Evolutionary conservation across 345 rosid genomes (phyloP), one percentile per base, ranked within the genome.

Genomic region (Citrus maxima): DNA sequence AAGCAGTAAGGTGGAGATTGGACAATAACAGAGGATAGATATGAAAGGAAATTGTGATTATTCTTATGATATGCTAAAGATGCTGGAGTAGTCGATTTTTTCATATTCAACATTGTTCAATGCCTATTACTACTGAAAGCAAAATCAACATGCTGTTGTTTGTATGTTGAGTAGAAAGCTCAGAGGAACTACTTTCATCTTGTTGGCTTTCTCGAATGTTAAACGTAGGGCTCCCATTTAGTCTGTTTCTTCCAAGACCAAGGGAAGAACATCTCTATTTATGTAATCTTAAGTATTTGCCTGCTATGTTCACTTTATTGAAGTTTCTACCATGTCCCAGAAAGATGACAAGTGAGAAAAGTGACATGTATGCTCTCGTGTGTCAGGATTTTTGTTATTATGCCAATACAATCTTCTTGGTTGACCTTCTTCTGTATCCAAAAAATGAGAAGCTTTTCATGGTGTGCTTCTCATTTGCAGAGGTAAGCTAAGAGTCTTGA

Each of bases 381-480:
- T 87, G 72, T 35, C 87, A 95, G 98, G 99, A 95, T 81, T 95
- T 95, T 81, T 95, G 99, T 86, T 95, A 95, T 82, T 95, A 93
- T 80, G 99, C 99, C 81, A 95, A 95, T 58, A 93, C 97, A 64
- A 95, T 95, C 78, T 95, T 95, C 90, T 87, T 92, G 95, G 80
- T 95, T 56, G 89, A 90, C 76, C 96, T 93, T 77, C 94, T 95
- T 83, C 77, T 95, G 4, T 91, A 89, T 82, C 94, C 98, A 22
- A 90, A 83, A 79, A 88, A 91, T 79, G 98, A 93, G 82, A 95
- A 93, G 91, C 87, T 95, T 75, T 95, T 93, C 86, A 88, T 95
- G 99, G 93, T 93, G 82, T 95, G 99, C 91, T 93, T 93, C 86
- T 91, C 99, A 24, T 95, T 95, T 88, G 95, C 99, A 1, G 99